Base-by-base conservation (phyloP, 768 basidiomycete genomes). In the Mycena maculata region DNA sequence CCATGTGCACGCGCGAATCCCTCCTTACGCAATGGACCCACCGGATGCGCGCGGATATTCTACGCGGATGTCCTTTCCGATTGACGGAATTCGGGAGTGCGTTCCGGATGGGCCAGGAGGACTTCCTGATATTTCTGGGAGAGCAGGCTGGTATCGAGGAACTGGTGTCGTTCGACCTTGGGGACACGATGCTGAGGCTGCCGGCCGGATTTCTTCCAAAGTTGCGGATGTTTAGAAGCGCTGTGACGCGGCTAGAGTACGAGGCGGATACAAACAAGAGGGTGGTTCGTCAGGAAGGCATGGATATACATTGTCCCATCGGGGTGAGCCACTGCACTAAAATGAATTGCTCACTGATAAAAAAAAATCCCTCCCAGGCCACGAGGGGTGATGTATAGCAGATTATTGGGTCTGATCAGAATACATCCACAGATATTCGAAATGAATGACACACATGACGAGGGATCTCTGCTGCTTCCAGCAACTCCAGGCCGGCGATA, bases 81-180 rank as follows among this genome's bases (percentile, higher is more conserved):
- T 20, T 65, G 23, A 23, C 5, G 12, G 9, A n/a, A 5, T 60
- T 65, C 36, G 7, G 18, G 4, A 65, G 57, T 22, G 50, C 16
- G n/a, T 65, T 65, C 41, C 15, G 11, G 1, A 31, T 65, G 18
- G 12, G 15, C 16, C 18, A 59, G 2, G 16, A 49, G 11, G 42
- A 31, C 3, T 30, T 60, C 3, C 0, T 59, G 1, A 16, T 11
- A 9, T 65, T 65, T 22, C 33, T 65, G 4, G 4, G 23, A 6
- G 11, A 36, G 33, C 64, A 65, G 50, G 9, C 22, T 5, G 52
- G 23, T n/a, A 52, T 65, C 25, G 58, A 65, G 50, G 57, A 65
- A 23, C 50, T 65, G 13, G 27, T 30, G n/a, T 52, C 56, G 41
- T 36, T 50, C 3, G 48, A 31, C 30, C 18, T 22, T 0, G 10